Evolutionary conservation across 371 early-diverging fungal species (phyloP).

Genomic region (Rhizopus arrhizus): DNA sequence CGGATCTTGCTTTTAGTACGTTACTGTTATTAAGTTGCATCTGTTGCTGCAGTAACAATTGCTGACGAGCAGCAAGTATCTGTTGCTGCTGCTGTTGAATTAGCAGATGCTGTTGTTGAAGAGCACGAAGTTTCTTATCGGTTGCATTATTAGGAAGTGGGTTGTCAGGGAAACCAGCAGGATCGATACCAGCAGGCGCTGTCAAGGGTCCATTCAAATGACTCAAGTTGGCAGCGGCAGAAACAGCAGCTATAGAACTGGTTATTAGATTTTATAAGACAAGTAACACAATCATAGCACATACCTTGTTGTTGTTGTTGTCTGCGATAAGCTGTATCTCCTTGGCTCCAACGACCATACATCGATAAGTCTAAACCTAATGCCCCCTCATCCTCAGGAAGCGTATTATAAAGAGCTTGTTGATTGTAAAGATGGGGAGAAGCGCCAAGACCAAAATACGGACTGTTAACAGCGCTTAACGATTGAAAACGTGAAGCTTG

Average conservation of each 20-base stretch:
- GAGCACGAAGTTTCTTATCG: constrained; percentile 57
- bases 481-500: constrained; percentile 17
- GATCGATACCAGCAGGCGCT: constrained; percentile 26
- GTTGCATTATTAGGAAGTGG: constrained; percentile 20
- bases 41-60: constrained; percentile 45
- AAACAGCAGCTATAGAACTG: constrained; percentile 28
- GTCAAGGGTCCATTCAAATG: constrained; percentile 36
- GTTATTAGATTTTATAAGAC: neutral
- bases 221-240: constrained; percentile 20
- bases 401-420: neutral
- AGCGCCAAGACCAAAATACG: neutral
- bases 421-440: constrained; percentile 1
- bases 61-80: constrained; percentile 52
- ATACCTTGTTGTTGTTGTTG: constrained; percentile 18
- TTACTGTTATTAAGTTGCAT: constrained; percentile 3
- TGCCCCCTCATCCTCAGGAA: constrained; percentile 12
- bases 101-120: constrained; percentile 57
- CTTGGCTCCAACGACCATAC: constrained; percentile 32
- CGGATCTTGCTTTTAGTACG: neutral
- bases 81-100: constrained; percentile 60
- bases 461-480: neutral
- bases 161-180: constrained; percentile 28
- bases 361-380: constrained; percentile 13
- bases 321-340: constrained; percentile 31
- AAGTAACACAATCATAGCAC: neutral